These are phyloP conservation scores for Annona cherimola DNA, from an alignment of 164 flowering plant species.

Conservation along the genomic window DNA sequence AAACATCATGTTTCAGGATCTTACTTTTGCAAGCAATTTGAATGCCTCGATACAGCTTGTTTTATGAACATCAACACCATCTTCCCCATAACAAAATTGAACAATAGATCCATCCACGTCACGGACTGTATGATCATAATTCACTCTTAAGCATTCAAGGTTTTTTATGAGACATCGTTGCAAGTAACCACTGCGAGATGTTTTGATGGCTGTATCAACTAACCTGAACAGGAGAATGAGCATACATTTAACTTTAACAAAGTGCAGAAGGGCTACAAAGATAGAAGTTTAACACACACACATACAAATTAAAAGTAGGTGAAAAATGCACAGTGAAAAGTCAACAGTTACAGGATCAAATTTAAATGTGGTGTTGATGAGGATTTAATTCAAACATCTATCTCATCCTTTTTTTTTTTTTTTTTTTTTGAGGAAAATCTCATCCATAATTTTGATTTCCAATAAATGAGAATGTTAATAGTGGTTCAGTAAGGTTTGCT, in stretches of 20 bases:
- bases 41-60: constrained; percentile 65
- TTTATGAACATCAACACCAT: constrained; percentile 87
- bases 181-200: constrained; percentile 98
- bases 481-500: too few species aligned
- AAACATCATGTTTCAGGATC: constrained; percentile 3
- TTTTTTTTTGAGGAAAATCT: too few species aligned
- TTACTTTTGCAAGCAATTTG: constrained; percentile 56
- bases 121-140: constrained; percentile 91
- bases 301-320: background rate
- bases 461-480: too few species aligned
- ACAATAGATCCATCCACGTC: constrained; percentile 92
- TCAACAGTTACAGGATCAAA: too few species aligned
- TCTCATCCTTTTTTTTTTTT: too few species aligned
- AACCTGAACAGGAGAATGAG: constrained; percentile 40
- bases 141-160: constrained; percentile 74
- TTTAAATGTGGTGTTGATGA: too few species aligned
- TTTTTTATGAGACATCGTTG: constrained; percentile 91
- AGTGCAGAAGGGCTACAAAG: background rate
- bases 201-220: constrained; percentile 97
- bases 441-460: too few species aligned
- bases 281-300: background rate
- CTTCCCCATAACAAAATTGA: constrained; percentile 91
- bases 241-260: background rate
- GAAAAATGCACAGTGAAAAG: too few species aligned
- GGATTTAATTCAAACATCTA: too few species aligned